Base-by-base conservation (phyloP, 768 basidiomycete genomes). In the Lentinula aciculospora region DNA sequence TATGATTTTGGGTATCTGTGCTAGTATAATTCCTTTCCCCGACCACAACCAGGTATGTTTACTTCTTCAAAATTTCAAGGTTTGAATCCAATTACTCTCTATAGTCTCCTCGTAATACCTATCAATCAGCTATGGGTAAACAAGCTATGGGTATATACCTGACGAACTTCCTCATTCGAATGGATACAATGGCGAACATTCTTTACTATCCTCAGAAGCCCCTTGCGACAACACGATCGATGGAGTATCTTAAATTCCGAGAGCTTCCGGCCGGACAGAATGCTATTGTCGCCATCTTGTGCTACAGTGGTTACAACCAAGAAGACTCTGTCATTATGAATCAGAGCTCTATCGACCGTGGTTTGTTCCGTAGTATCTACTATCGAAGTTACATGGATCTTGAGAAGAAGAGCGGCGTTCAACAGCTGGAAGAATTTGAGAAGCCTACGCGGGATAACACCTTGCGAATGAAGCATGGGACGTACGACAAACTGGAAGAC, bases 241-340 rank as follows among this genome's bases (percentile, higher is more conserved):
- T 99, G 97, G 94, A 98, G 72, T 98, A 98, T 66, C 83, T 99
- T 60, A 94, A 94, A 69, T 99, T 99, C 86, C 86, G 95, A 64
- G 97, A 99, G 69, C 83, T 99, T 27, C 96, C 96, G 53, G 96
- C 96, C 17, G 96, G 94, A n/a, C 96, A 98, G 74, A 99, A 99
- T 67, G 96, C 96, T 48, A 92, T 98, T 61, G 96, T 99, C 58
- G 96, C 96, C 12, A 98, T 99, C 66, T 77, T 98, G 56, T 98
- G 95, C 68, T 99, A 99, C 74, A 98, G 94, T 65, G 96, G 96
- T 48, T 99, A 99, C 75, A 99, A 99, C 71, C 97, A 99, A 74
- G 97, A 98, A 83, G 97, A 99, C 81, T 99, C 97, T 61, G 97
- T 99, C 74, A 98, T 99, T 75, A 98, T 99, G 96, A 98, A 98